phyloP scores from a whole-genome alignment of 345 rosid genomes.

The Salix viminalis region DNA sequence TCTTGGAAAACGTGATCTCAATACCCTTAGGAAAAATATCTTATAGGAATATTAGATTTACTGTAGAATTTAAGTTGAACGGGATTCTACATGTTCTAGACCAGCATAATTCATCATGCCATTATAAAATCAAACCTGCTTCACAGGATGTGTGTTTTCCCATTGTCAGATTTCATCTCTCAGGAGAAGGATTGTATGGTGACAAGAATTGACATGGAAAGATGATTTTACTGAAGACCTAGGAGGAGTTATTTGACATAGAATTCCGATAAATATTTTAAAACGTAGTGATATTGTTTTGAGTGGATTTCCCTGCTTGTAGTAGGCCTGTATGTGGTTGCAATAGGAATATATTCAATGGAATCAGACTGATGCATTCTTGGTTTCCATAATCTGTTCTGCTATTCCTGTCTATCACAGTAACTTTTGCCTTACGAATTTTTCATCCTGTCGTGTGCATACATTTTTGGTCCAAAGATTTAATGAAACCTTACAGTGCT shows the following conservation, averaged over 20 bases:
- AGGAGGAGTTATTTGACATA: not conserved
- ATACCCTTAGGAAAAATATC: not conserved
- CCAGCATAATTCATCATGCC: not conserved
- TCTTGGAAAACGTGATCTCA: not conserved
- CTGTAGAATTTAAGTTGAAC: not conserved
- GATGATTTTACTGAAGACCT: not conserved
- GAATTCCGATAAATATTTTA: not conserved
- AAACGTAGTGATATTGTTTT: not conserved
- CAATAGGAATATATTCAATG: not conserved
- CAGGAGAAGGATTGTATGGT: not conserved
- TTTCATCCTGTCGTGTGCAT: not conserved
- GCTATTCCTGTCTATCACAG: not conserved
- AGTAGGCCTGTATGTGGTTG: not conserved
- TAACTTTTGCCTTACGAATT: not conserved
- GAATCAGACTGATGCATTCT: not conserved
- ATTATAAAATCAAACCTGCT: not conserved
- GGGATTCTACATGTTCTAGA: not conserved
- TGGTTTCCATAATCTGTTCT: not conserved
- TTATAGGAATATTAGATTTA: not conserved
- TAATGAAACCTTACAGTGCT: not conserved
- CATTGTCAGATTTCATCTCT: not conserved
- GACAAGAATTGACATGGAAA: too few relatives aligned
- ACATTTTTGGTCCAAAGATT: not conserved
- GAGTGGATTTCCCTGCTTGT: not conserved
- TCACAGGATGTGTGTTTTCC: not conserved